Evolutionary conservation across 306 rosid species (phyloP), one percentile per base, ranked within the genome.

Genomic region (Glycyrrhiza uralensis): DNA sequence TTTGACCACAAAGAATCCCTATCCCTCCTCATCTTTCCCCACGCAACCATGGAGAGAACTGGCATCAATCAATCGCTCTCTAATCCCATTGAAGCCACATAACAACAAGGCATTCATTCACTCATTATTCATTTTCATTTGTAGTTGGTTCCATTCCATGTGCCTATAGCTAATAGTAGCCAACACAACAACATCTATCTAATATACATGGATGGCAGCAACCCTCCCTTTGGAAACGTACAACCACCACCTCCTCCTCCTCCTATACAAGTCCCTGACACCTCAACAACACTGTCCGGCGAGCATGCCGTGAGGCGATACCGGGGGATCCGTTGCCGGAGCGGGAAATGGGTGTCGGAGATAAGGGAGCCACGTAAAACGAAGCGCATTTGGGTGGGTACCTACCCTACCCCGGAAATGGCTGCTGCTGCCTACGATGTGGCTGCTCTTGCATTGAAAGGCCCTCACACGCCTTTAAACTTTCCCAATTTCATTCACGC

Each of bases 271-370:
- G 19, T 55, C 5, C 68, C 66, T 24, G 14, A 15, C 1, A 4
- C 56, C 0, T 38, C 52, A 6, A n/a, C 66, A 2, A 56, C 69
- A 5, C 80, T 75, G 14, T 32, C 81, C 23, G 29, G 3, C 14
- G 79, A 0, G 17, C 81, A 1, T 0, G 63, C 22, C 4, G 47
- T 57, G 0, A 41, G 5, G 0, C 4, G 77, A 0, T 94, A 79
- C 80, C 44, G 95, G 2, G 99, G 99, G 0, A 84, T 88, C 20
- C 84, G 99, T 3, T 35, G 71, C 69, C 84, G 99, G 71, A 84
- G 95, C 24, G 93, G 99, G 2, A 94, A 94, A 49, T 94, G 99
- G 99, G 99, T 91, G 22, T 94, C 97, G 0, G 99, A 94, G 80
- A 94, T 94, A 57, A 75, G 99, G 0, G 96, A 94, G 90, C 99